Percentiles rank a stretch among this genome's conserved stretches.
These are phyloP conservation scores for Sclerotinia subarctica DNA, from an alignment of 2,329 filamentous ascomycete species.

Conservation along the genomic window DNA sequence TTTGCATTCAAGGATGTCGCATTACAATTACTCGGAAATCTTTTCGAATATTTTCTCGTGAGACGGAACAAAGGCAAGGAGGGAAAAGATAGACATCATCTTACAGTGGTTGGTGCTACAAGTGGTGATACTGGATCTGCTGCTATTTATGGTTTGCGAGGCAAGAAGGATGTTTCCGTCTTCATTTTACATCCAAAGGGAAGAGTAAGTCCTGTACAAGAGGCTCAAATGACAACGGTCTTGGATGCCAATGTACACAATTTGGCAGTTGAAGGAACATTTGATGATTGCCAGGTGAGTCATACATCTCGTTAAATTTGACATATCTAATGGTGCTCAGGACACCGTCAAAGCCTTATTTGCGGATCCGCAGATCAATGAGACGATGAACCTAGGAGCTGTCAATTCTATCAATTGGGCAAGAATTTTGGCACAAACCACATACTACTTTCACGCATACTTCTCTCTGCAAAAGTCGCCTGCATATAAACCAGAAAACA, in stretches of 20 bases:
- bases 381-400: conserved; percentile 77
- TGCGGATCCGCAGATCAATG: conserved; percentile 79
- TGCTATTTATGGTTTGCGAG: conserved; percentile 89
- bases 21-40: conserved; percentile 90
- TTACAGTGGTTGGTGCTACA: conserved; percentile 84
- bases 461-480: conserved; percentile 68
- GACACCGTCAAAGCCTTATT: conserved; percentile 95
- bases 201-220: conserved; percentile 85
- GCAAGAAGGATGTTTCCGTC: conserved; percentile 95
- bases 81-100: conserved; percentile 62
- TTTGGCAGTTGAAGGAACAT: conserved; percentile 82
- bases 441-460: conserved; percentile 96
- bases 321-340: conserved; percentile 40
- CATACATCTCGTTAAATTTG: conserved; percentile 1
- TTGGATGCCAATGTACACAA: conserved; percentile 91
- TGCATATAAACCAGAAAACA: conserved; percentile 61
- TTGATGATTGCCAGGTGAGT: conserved; percentile 86
- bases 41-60: conserved; percentile 85
- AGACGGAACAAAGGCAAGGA: conserved; percentile 68
- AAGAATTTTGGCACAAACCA: conserved; percentile 91
- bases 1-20: conserved; percentile 96
- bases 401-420: conserved; percentile 98
- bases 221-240: conserved; percentile 96
- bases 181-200: conserved; percentile 94
- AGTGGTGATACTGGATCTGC: conserved; percentile 89